Evolutionary conservation across 2,329 filamentous ascomycete genomes (phyloP).

Genomic region (Stagonosporopsis chrysanthemi): DNA sequence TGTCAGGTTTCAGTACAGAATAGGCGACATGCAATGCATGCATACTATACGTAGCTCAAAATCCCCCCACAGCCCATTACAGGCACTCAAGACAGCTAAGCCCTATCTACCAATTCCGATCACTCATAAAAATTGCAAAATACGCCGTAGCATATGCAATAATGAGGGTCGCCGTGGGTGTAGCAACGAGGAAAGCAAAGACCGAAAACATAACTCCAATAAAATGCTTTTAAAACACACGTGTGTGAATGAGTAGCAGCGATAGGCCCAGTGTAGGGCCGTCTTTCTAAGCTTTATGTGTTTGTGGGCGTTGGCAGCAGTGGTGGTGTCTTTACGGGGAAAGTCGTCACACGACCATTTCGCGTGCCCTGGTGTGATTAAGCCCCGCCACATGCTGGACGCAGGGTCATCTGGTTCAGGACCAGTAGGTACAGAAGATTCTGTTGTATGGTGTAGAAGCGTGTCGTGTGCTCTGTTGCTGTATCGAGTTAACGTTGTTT

Average conservation of each 20-base stretch:
- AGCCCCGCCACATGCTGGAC: constrained; percentile 8
- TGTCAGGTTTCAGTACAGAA: not conserved
- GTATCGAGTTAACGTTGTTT: not conserved
- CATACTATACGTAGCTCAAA: not conserved
- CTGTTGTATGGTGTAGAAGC: too few relatives aligned
- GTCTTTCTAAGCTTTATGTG: constrained; percentile 8
- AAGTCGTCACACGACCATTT: constrained; percentile 13
- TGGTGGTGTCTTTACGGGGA: not conserved
- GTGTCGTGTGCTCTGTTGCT: constrained; percentile 19
- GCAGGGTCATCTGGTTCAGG: not conserved
- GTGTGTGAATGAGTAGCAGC: not conserved
- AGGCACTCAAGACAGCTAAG: too few relatives aligned
- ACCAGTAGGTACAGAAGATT: not conserved
- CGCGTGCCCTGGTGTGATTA: constrained; percentile 10
- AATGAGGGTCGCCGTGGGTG: constrained; percentile 3
- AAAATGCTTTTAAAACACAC: not conserved
- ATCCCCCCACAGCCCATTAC: not conserved
- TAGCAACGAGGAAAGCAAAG: constrained; percentile 9
- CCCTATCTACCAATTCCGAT: constrained; percentile 5
- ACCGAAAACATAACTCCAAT: constrained; percentile 2
- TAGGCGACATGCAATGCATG: not conserved
- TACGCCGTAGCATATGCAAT: constrained; percentile 9
- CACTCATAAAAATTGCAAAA: constrained; percentile 8
- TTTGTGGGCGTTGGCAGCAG: not conserved
- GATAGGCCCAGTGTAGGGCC: not conserved